Percentiles rank a stretch among this genome's conserved stretches.
phyloP scores from a whole-genome alignment of 1,284 basidiomycete genomes.

The Moesziomyces globuligerus region DNA sequence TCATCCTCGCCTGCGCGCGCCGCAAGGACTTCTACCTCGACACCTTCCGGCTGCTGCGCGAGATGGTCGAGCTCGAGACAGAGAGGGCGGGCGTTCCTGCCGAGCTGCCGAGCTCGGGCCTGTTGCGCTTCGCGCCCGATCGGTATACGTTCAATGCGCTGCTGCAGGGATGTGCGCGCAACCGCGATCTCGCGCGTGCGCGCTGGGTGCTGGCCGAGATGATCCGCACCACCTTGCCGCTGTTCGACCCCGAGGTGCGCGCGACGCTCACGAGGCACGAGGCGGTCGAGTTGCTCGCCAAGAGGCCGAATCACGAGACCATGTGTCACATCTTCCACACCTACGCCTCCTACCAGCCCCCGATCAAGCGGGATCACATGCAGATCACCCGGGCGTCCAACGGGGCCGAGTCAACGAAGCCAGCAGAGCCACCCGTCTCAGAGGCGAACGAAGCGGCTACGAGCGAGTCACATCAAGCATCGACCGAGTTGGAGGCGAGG shows the following conservation, averaged over 20 bases:
- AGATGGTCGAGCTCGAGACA: conserved; percentile 77
- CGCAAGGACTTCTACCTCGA: conserved; percentile 59
- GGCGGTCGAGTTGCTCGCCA: conserved; percentile 45
- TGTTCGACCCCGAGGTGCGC: conserved; percentile 29
- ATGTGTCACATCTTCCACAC: conserved; percentile 87
- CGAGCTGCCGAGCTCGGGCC: neutral
- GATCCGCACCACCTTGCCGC: conserved; percentile 69
- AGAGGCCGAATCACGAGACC: conserved; percentile 76
- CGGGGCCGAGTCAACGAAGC: neutral
- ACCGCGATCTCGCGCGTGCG: conserved; percentile 82
- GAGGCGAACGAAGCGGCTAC: no score
- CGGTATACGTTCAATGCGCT: conserved; percentile 81
- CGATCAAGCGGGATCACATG: conserved; percentile 46
- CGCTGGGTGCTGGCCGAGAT: conserved; percentile 93
- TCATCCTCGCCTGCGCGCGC: conserved; percentile 78
- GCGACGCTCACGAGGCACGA: conserved; percentile 31
- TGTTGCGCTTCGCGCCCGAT: conserved; percentile 73
- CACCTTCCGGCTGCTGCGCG: conserved; percentile 70
- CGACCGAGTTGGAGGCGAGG: conserved; percentile 10
- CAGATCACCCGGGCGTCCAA: neutral
- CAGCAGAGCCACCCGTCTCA: neutral
- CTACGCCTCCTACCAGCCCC: conserved; percentile 81
- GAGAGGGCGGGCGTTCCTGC: conserved; percentile 80
- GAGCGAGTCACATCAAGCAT: conserved; percentile 6
- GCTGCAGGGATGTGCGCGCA: conserved; percentile 85